Base-by-base conservation (phyloP, 768 basidiomycete species). In the Russula sp. region DNA sequence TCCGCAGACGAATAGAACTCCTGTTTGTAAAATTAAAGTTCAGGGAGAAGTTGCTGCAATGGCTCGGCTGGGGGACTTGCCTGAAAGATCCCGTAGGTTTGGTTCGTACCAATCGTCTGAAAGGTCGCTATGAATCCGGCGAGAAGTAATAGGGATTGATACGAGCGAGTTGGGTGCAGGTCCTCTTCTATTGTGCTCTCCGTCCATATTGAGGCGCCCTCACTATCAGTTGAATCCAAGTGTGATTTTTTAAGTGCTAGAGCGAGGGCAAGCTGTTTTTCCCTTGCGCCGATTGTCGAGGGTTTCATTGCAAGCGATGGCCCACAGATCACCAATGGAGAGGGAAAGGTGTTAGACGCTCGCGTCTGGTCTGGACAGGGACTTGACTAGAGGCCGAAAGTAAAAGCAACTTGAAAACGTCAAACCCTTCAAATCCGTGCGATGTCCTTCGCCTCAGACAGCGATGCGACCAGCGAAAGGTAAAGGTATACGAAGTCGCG, bases 91-190 rank as follows among this genome's bases (percentile, higher is more conserved):
- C 78, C 78, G 56, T 75, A 79, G 8, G 75, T 72, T 27, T 73
- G 74, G 61, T 77, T 79, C 39, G 76, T 76, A 0, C 79, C 79
- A 55, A 79, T 79, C 40, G 78, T 74, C 57, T 79, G 78, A 61
- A 78, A 78, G 18, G 73, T 78, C 75, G 79, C 79, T 55, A 77
- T 66, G 52, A 79, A 80, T 1, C 77, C 78, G 3, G 77, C 71
- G 7, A 77, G 34, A 6, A 80, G 62, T 5, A 80, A 72, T 27
- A 75, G 47, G 1, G 63, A 65, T 64, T 79, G 77, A 60, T 79
- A 79, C 13, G 60, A 55, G 22, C 71, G 71, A 2, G 76, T 73
- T 4, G 75, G 76, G 13, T 55, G 68, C 4, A 57, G 20, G 22
- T 37, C 42, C 2, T 61, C 62, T 2, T 55, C 62, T 11, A 35